phyloP scores from a whole-genome alignment of 805 yeast species.

The Hanseniaspora meyeri region DNA sequence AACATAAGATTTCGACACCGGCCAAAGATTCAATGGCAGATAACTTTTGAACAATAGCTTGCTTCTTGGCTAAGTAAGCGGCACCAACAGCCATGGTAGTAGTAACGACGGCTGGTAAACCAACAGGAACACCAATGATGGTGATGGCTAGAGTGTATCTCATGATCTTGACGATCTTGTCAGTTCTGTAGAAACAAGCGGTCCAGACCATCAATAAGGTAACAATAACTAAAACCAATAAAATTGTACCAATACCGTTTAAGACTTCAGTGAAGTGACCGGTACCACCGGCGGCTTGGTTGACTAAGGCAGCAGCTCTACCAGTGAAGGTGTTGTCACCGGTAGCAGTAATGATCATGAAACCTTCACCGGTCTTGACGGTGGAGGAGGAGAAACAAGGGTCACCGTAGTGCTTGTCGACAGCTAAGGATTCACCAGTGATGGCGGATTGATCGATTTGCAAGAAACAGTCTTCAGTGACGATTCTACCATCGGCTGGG shows the following conservation, averaged over 20 bases:
- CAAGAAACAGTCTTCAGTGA: conserved; percentile 71
- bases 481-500: conserved; percentile 86
- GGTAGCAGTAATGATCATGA: conserved; percentile 86
- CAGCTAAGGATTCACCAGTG: conserved; percentile 95
- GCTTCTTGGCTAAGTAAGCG: conserved; percentile 92
- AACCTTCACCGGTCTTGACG: conserved; percentile 90
- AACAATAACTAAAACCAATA: conserved; percentile 74
- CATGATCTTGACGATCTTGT: conserved; percentile 72
- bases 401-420: conserved; percentile 83
- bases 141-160: conserved; percentile 91
- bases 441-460: conserved; percentile 94
- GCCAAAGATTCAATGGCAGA: conserved; percentile 95
- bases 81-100: conserved; percentile 99
- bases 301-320: conserved; percentile 92
- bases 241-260: conserved; percentile 92
- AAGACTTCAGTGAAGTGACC: conserved; percentile 97
- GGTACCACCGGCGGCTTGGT: conserved; percentile 81
- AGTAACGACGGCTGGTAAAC: conserved; percentile 97
- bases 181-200: conserved; percentile 88
- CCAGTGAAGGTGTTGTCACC: conserved; percentile 95
- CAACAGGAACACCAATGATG: conserved; percentile 96
- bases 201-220: conserved; percentile 85
- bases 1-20: conserved; percentile 95
- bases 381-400: conserved; percentile 83
- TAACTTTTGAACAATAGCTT: conserved; percentile 92